phyloP scores from a whole-genome alignment of 139 green algal genomes.

The Nannochloris sp. region DNA sequence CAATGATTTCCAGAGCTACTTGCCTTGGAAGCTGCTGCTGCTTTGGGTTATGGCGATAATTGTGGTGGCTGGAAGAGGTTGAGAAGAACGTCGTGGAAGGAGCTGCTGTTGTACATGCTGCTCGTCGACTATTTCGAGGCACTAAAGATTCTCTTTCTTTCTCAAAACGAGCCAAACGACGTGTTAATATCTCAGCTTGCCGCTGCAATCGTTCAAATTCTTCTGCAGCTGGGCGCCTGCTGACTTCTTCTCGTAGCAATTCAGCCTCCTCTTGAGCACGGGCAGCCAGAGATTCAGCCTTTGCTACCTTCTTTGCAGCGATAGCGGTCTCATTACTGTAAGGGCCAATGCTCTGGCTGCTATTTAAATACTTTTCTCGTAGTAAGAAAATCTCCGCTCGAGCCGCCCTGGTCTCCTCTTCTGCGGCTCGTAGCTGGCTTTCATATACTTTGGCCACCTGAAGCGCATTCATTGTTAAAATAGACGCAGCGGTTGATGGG shows the following conservation, averaged over 20 bases:
- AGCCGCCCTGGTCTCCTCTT: not conserved
- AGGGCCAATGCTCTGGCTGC: no score
- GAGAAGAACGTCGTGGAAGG: not conserved
- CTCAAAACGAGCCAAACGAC: not conserved
- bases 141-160: not conserved
- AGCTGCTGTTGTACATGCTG: no score
- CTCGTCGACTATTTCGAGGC: not conserved
- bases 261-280: not conserved
- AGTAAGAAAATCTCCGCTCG: not conserved
- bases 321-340: not conserved
- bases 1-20: slow-evolving; percentile 44
- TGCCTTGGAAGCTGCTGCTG: slow-evolving; percentile 30
- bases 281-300: not conserved
- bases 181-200: not conserved
- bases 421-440: not conserved
- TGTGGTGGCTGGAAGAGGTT: not conserved
- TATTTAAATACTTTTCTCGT: not conserved
- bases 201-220: not conserved
- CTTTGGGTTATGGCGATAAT: not conserved
- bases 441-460: not conserved
- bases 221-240: not conserved
- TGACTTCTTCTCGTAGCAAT: not conserved
- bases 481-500: no score
- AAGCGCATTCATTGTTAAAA: no score
- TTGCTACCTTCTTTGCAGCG: not conserved